Base-by-base conservation (phyloP, 2,329 filamentous ascomycete species). In the Macrophomina phaseolina region DNA sequence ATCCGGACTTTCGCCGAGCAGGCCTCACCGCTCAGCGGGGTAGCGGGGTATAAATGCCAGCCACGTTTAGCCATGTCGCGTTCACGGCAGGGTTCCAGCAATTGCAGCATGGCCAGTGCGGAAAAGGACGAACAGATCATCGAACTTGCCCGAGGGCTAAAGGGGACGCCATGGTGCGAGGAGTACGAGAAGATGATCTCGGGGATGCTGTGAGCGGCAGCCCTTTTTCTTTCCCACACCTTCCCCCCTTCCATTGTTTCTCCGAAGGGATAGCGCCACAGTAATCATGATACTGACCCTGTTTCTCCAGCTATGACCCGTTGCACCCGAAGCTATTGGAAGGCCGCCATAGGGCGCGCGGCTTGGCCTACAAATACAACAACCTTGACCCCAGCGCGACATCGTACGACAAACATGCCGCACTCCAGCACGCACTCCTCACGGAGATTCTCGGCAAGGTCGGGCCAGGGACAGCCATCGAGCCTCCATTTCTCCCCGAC, bases 111-210 rank as follows among this genome's bases (percentile, higher is more conserved):
- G 52, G 52, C 34, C 8, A 55, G 38, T 32, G 16, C 52, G 7
- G 2, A 55, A n/a, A 55, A 55, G 32, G 52, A 55, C 52, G 7
- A 5, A 9, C 16, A 55, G 34, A 55, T 55, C 52, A 55, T 55
- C 9, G 52, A 55, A 34, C 36, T 38, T 23, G 52, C 52, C 2
- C 16, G 52, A 4, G 34, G 52, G 3, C 34, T 55, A 1, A 55
- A 28, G 32, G 52, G 32, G 1, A 55, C 52, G 2, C 52, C 52
- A 1, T 55, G 52, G 52, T 55, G 52, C 6, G 52, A 55, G 7
- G 52, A 55, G n/a, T 55, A 55, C 4, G 52, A 55, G 9, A 36
- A 14, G 16, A 55, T 55, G 52, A 55, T 55, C 34, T 55, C 52
- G 3, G 52, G 52, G 14, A 55, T 55, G 52, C 52, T 55, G 52